phyloP scores from a whole-genome alignment of 257 asterid genomes.

The Jacaranda mimosifolia region DNA sequence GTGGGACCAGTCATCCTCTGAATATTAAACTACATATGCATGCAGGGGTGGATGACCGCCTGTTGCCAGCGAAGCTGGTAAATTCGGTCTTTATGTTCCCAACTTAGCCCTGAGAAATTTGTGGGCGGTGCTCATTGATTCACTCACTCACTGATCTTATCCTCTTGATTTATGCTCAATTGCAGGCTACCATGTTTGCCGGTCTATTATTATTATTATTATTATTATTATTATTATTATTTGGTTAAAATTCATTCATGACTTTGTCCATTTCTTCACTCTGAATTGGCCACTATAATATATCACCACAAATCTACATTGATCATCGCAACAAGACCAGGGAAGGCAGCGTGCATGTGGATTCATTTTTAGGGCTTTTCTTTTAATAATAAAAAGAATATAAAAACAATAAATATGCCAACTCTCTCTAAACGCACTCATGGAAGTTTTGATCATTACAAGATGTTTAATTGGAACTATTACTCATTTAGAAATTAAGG shows the following conservation, averaged over 20 bases:
- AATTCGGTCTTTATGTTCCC: background rate
- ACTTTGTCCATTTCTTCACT: background rate
- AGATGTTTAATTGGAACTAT: too few species aligned
- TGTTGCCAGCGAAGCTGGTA: slow-evolving; percentile 38
- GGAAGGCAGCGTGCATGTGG: background rate
- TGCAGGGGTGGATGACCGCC: background rate
- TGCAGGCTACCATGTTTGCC: background rate
- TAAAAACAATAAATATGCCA: too few species aligned
- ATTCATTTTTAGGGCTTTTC: background rate
- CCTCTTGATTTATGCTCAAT: slow-evolving; percentile 37
- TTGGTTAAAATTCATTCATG: background rate
- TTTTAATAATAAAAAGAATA: too few species aligned
- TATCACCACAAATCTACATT: background rate
- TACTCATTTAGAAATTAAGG: too few species aligned
- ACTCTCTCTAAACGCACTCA: too few species aligned
- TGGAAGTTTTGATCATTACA: too few species aligned
- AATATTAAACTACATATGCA: background rate
- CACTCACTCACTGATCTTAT: slow-evolving; percentile 22
- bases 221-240: slow-evolving; percentile 7
- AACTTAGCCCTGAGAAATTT: slow-evolving; percentile 3
- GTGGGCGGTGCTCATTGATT: slow-evolving; percentile 47
- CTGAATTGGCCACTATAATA: background rate
- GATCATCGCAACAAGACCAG: background rate
- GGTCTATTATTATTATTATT: background rate
- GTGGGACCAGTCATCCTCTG: background rate